These are phyloP conservation scores for Silene vulgaris DNA, from an alignment of 179 eudicot species.

Conservation along the genomic window DNA sequence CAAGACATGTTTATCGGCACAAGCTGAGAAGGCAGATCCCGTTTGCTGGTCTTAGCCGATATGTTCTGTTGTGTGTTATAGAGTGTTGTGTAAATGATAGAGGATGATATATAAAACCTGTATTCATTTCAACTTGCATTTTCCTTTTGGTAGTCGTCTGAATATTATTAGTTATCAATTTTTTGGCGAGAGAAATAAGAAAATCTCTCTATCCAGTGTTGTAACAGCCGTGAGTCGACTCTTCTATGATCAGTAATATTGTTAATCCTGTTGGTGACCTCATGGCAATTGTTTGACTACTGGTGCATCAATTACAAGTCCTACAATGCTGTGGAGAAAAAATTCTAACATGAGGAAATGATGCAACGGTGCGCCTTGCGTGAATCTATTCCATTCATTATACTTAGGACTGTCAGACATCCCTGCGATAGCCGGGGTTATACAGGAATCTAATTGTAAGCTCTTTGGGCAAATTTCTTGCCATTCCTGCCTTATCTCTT, in stretches of 20 bases:
- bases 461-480: too few relatives aligned
- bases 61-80: slow-evolving; percentile 21
- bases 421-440: too few relatives aligned
- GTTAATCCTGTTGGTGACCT: background rate
- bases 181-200: background rate
- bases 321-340: too few relatives aligned
- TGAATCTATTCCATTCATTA: too few relatives aligned
- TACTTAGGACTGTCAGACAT: too few relatives aligned
- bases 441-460: too few relatives aligned
- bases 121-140: slow-evolving; percentile 21
- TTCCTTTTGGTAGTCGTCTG: slow-evolving; percentile 17
- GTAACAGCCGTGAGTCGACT: background rate
- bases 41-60: slow-evolving; percentile 20
- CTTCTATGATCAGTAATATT: background rate
- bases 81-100: slow-evolving; percentile 26
- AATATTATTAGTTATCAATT: background rate
- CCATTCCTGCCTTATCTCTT: too few relatives aligned
- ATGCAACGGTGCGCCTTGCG: too few relatives aligned
- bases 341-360: too few relatives aligned
- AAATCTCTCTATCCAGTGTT: slow-evolving; percentile 7
- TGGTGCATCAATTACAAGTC: background rate
- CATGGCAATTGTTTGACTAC: background rate
- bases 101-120: slow-evolving; percentile 14
- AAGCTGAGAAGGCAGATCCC: slow-evolving; percentile 13
- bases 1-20: slow-evolving; percentile 8